Percentiles rank a stretch among this genome's conserved stretches.
These are phyloP conservation scores for Aspergillus awamori DNA, from an alignment of 2,329 filamentous ascomycete species.

Conservation along the genomic window DNA sequence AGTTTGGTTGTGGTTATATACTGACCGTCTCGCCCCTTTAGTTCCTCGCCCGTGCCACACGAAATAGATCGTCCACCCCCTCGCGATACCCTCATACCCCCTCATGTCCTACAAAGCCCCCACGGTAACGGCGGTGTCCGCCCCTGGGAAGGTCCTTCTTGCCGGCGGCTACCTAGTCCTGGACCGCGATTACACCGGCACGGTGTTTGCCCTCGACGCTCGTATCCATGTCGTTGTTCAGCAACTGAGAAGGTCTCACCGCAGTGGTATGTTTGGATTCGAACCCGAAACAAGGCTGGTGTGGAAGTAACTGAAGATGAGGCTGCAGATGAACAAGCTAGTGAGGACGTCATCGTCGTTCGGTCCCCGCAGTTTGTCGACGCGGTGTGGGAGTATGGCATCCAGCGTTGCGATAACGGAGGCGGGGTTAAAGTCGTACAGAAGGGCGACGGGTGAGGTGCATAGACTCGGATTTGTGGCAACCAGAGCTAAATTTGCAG, in stretches of 20 bases:
- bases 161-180: conserved; percentile 95
- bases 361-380: conserved; percentile 87
- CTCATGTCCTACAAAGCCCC: conserved; percentile 24
- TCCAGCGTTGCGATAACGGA: conserved; percentile 67
- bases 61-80: not conserved
- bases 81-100: not conserved
- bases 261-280: conserved; percentile 20
- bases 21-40: not conserved
- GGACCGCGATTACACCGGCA: conserved; percentile 79
- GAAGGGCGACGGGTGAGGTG: conserved; percentile 42
- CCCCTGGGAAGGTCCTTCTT: conserved; percentile 93
- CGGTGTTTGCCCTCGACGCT: conserved; percentile 67
- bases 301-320: conserved; percentile 8
- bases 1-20: not conserved
- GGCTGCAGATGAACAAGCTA: conserved; percentile 60
- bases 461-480: not conserved
- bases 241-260: conserved; percentile 49
- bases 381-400: conserved; percentile 85
- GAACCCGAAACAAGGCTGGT: not conserved
- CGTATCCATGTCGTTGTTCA: conserved; percentile 64
- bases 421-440: conserved; percentile 84
- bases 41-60: not conserved
- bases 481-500: conserved; percentile 23
- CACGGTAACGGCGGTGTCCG: conserved; percentile 68
- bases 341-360: conserved; percentile 73